Evolutionary conservation across 2,329 filamentous ascomycete genomes (phyloP), one percentile per base, ranked within the genome.

Genomic region (Xylariaceae sp.): DNA sequence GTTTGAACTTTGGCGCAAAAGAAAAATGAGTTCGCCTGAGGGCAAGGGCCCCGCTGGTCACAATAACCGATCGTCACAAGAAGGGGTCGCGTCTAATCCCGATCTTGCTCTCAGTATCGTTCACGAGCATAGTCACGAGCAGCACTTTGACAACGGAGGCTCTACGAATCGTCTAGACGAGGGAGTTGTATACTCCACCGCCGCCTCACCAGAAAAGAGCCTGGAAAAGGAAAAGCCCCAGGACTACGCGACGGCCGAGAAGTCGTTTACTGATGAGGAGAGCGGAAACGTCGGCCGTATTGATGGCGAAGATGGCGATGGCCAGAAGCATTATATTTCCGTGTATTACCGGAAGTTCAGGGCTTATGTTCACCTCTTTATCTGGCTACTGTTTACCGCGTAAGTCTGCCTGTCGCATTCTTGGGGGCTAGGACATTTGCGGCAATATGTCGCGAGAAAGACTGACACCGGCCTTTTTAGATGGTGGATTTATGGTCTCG

Each of bases 181-280:
- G 48, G 74, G 83, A 48, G 74, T 79, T 40, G 71, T 78, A 43
- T 84, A 84, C 65, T 74, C 79, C 37, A 74, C 74, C 48, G 75
- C 73, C 44, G 75, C 73, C 44, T 76, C 63, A 21, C 67, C 60
- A 69, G 20, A 74, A 70, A 80, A 61, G 64, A 76, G 75, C 12
- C 72, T 73, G 56, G 66, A 75, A 46, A 70, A 68, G 56, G 66
- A 75, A 46, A 70, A 68, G 62, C 63, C 37, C 43, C 58, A 54
- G 70, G 78, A 64, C 71, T 78, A 63, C 76, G 78, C 67, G 20
- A 50, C 65, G 7, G 60, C 60, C 21, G 69, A 71, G 56, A 70
- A 70, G 43, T 70, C 70, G 21, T 48, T 67, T 60, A 61, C 72
- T 69, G 45, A 71, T 61, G 45, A 71, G 51, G 70, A 72, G 49